Evolutionary conservation across 139 green algal genomes (phyloP).

Genomic region (Micromonas pusilla): DNA sequence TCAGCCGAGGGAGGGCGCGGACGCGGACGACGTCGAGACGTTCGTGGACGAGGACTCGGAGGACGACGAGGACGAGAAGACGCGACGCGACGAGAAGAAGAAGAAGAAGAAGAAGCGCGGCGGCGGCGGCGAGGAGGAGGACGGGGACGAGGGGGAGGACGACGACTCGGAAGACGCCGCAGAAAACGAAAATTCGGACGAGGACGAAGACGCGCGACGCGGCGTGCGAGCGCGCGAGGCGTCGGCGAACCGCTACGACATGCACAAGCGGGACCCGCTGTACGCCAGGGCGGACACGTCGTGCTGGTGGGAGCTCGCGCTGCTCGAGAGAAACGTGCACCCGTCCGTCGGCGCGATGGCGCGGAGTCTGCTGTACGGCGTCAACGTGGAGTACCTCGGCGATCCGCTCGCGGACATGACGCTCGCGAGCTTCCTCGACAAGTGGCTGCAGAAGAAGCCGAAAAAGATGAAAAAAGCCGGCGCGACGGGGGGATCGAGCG

Average conservation of each 20-base stretch:
- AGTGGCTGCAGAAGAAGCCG: conserved; percentile 91
- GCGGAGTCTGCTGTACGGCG: conserved; percentile 69
- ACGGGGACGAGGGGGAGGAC: neutral
- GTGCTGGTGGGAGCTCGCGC: conserved; percentile 84
- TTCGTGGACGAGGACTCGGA: conserved; percentile 52
- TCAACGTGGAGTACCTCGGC: conserved; percentile 66
- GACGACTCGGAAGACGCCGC: conserved; percentile 1
- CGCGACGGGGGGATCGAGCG: neutral
- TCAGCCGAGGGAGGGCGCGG: conserved; percentile 61
- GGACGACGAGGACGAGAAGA: neutral
- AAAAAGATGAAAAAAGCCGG: conserved; percentile 6
- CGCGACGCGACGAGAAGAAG: neutral
- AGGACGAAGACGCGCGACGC: neutral
- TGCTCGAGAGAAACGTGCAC: conserved; percentile 73
- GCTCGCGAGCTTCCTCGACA: conserved; percentile 81
- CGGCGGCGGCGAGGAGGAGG: neutral
- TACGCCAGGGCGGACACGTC: conserved; percentile 59
- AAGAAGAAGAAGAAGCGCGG: conserved; percentile 3
- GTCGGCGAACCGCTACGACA: conserved; percentile 67
- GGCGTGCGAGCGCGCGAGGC: conserved; percentile 29
- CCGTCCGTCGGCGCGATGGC: conserved; percentile 81
- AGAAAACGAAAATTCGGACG: conserved; percentile 9
- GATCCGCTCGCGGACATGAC: conserved; percentile 82
- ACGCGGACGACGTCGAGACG: conserved; percentile 50
- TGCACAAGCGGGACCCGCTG: conserved; percentile 71